Conservation (phyloP, 2,329 filamentous ascomycete species). For the Truncatella angustata region DNA sequence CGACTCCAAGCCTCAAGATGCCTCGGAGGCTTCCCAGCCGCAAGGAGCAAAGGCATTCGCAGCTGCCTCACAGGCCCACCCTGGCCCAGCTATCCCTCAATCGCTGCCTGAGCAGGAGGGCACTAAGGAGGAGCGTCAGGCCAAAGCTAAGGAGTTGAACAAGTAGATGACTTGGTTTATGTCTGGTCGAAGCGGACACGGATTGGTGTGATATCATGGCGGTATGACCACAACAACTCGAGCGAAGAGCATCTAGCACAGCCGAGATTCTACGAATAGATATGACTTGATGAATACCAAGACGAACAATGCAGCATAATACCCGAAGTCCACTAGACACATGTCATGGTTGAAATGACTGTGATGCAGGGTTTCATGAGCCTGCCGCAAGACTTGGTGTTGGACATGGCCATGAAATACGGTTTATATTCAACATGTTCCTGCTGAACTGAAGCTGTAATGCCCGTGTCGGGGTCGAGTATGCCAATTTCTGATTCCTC, state of each 20-base stretch:
- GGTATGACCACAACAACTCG: neutral
- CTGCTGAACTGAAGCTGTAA: too few species aligned
- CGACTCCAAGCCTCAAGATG: slow-evolving; percentile 37
- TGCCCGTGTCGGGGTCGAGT: too few species aligned
- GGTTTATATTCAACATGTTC: too few species aligned
- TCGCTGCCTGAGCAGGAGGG: slow-evolving; percentile 57
- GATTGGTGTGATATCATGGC: neutral
- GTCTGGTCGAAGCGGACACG: neutral
- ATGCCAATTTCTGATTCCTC: too few species aligned
- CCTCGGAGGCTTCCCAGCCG: slow-evolving; percentile 35
- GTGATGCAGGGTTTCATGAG: too few species aligned
- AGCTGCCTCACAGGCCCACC: slow-evolving; percentile 52
- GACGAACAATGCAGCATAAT: neutral
- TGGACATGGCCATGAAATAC: too few species aligned
- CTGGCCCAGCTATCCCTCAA: slow-evolving; percentile 56
- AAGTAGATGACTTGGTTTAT: slow-evolving; percentile 36
- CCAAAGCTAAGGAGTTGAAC: slow-evolving; percentile 65
- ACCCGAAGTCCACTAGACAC: too few species aligned
- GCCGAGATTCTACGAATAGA: neutral
- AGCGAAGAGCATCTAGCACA: neutral
- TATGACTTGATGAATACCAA: neutral
- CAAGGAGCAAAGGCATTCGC: slow-evolving; percentile 39
- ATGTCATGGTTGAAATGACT: too few species aligned
- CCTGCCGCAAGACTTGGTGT: too few species aligned
- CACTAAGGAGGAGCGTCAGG: slow-evolving; percentile 66